Conservation (phyloP, 2,329 filamentous ascomycete genomes). For the Zarea fungicola region DNA sequence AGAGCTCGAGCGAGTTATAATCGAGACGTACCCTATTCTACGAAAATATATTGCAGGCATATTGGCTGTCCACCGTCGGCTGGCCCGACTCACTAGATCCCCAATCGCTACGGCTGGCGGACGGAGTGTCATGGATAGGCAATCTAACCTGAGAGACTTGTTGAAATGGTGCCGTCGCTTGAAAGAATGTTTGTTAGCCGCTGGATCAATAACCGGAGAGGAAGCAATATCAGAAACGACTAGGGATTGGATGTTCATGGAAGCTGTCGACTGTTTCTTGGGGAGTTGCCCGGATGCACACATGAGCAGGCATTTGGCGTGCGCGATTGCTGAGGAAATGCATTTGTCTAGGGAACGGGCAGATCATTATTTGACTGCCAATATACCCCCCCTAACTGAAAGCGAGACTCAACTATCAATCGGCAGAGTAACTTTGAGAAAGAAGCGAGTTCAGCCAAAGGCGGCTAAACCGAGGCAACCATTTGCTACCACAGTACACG, state of each 20-base stretch:
- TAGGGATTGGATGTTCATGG: constrained; percentile 82
- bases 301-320: constrained; percentile 55
- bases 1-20: constrained; percentile 72
- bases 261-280: constrained; percentile 88
- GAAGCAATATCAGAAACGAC: constrained; percentile 69
- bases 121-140: constrained; percentile 42
- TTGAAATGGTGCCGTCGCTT: constrained; percentile 87
- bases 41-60: constrained; percentile 55
- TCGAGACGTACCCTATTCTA: constrained; percentile 65
- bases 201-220: constrained; percentile 58
- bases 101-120: constrained; percentile 26
- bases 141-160: constrained; percentile 70
- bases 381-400: constrained; percentile 66
- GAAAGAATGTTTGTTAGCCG: constrained; percentile 55
- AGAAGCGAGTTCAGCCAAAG: constrained; percentile 46
- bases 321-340: constrained; percentile 77
- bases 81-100: constrained; percentile 48
- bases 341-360: constrained; percentile 78
- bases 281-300: constrained; percentile 67
- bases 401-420: constrained; percentile 53
- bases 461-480: constrained; percentile 53
- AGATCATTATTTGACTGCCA: constrained; percentile 68
- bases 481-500: constrained; percentile 86
- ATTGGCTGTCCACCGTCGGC: constrained; percentile 52
- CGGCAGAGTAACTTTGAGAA: constrained; percentile 61